Conservation (phyloP, 2,329 filamentous ascomycete species). For the Colletotrichum tropicale region DNA sequence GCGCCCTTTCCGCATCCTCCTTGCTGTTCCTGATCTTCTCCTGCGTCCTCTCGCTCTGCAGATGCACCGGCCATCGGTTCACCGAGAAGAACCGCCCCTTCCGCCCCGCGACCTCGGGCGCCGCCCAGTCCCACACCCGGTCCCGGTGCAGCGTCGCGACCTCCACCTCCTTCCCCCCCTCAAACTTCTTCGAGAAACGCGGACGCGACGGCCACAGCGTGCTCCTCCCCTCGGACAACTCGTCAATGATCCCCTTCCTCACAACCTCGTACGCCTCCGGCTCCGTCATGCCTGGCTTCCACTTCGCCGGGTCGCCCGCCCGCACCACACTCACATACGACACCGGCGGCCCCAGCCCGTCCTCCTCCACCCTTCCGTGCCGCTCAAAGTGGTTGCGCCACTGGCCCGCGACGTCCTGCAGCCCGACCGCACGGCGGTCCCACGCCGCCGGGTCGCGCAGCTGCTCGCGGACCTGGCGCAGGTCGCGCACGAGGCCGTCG, state of each 20-base stretch:
- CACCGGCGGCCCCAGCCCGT: constrained; percentile 17
- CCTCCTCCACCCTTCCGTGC: neutral
- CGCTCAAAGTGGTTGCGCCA: neutral
- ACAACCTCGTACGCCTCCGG: constrained; percentile 20
- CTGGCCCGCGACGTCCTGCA: constrained; percentile 18
- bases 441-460: neutral
- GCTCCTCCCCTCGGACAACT: constrained; percentile 45
- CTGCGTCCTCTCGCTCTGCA: constrained; percentile 37
- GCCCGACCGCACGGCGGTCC: constrained; percentile 19
- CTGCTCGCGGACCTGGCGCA: neutral
- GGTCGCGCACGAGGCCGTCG: constrained; percentile 7
- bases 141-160: constrained; percentile 29
- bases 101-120: constrained; percentile 23
- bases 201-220: constrained; percentile 44
- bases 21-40: constrained; percentile 26
- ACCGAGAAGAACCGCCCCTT: constrained; percentile 45
- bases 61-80: constrained; percentile 51
- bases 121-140: constrained; percentile 40
- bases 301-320: constrained; percentile 31
- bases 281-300: constrained; percentile 7
- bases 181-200: constrained; percentile 24
- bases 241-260: constrained; percentile 43
- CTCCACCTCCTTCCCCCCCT: constrained; percentile 18
- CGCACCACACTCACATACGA: constrained; percentile 33
- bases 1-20: neutral